These are phyloP conservation scores for Taphrina deformans DNA, from an alignment of 1,139 yeast genomes.

Conservation along the genomic window DNA sequence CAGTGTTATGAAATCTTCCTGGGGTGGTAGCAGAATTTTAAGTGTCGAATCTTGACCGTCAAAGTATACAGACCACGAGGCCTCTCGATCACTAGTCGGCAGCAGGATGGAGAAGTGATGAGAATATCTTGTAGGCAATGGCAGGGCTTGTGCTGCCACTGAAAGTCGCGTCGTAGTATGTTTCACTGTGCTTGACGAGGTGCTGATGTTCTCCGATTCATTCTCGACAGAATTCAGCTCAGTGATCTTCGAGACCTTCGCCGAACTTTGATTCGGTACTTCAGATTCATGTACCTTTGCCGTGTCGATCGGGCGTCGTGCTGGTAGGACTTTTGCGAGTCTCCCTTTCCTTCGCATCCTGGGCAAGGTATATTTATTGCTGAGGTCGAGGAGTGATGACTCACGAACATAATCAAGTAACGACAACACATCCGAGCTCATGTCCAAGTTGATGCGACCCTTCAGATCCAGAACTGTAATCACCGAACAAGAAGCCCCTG, in stretches of 20 bases:
- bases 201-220: neutral
- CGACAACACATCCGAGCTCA: neutral
- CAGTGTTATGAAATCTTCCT: neutral
- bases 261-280: neutral
- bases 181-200: neutral
- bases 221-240: neutral
- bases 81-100: neutral
- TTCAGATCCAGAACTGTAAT: conserved; percentile 6
- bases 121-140: conserved; percentile 14
- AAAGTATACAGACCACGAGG: conserved; percentile 25
- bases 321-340: neutral
- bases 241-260: neutral
- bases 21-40: conserved; percentile 7
- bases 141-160: neutral
- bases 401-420: neutral
- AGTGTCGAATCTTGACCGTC: neutral
- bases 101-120: conserved; percentile 6
- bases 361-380: neutral
- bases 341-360: conserved; percentile 13
- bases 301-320: too few relatives aligned
- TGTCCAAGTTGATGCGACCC: neutral
- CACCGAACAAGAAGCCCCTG: neutral
- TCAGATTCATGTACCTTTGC: too few relatives aligned
- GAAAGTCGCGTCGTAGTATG: neutral
- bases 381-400: neutral